Base-by-base conservation (phyloP, 2,329 filamentous ascomycete species). In the Capronia americana region DNA sequence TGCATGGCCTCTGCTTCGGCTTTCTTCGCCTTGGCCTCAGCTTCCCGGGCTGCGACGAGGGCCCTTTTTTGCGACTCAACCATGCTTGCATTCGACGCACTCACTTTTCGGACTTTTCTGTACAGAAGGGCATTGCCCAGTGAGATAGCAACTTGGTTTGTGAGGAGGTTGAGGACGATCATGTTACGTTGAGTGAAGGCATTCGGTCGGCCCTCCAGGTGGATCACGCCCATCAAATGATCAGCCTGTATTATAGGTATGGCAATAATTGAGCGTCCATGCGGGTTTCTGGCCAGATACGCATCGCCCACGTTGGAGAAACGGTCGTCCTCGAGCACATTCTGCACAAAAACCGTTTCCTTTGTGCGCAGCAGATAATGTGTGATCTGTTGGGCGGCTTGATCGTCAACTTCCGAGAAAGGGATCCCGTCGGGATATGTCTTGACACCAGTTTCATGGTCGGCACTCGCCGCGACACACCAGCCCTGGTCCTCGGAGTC, bases 131-230 rank as follows among this genome's bases (percentile, higher is more conserved):
- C 87, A 72, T 90, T 90, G 17, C 86, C 86, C 23, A 90, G 79
- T 0, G 87, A 89, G 44, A 89, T 89, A 12, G 75, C 85, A 24
- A 90, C 86, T 72, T 89, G 87, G 65, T 88, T 88, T 71, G 87
- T 87, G 4, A 90, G 80, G 46, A 90, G 77, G 69, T 82, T 82
- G 26, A 84, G 76, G 1, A 84, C 80, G 44, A 81, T 79, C 63
- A 81, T 77, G 65, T 84, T 84, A 3, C 87, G 82, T 72, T 89
- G 86, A 0, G 87, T 89, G 70, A 90, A 89, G 1, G 85, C 86
- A 68, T 88, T 87, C 0, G 87, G 86, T 20, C 86, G 85, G 14
- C 87, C 81, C 75, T 90, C 86, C 26, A 88, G 82, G 69, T 88
- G 87, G 23, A 89, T 85, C 7, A 85, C 83, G 2, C 87, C 87